These are phyloP conservation scores for Lentinula edodes DNA, from an alignment of 768 basidiomycete species.

Conservation along the genomic window DNA sequence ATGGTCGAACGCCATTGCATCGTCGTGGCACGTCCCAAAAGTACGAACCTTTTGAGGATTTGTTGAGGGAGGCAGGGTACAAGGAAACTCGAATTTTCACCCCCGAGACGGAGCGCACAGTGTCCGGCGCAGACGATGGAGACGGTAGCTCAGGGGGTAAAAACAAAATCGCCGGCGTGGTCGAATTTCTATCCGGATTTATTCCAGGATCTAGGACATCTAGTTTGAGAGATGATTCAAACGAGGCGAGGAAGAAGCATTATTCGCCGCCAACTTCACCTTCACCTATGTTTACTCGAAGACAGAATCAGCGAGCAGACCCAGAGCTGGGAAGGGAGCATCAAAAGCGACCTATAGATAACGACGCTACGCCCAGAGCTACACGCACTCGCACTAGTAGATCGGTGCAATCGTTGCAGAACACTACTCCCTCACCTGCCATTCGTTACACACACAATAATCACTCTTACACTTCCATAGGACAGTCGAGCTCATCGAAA, in stretches of 20 bases:
- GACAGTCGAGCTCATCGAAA: background rate
- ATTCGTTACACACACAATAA: background rate
- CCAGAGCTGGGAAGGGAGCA: background rate
- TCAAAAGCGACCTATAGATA: background rate
- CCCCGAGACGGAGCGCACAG: conserved; percentile 63
- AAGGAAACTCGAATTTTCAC: conserved; percentile 90
- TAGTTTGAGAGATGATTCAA: background rate
- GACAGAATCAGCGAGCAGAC: background rate
- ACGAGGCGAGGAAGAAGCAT: conserved; percentile 7
- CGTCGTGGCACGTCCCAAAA: conserved; percentile 74
- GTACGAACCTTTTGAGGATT: conserved; percentile 81
- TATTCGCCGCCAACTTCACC: conserved; percentile 11
- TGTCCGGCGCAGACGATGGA: conserved; percentile 19
- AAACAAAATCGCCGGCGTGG: conserved; percentile 49
- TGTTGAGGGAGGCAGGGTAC: conserved; percentile 84
- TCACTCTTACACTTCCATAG: conserved; percentile 1
- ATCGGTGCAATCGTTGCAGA: background rate
- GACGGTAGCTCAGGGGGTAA: conserved; percentile 20
- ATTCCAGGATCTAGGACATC: conserved; percentile 33
- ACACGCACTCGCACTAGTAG: background rate
- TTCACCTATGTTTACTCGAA: background rate
- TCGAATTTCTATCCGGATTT: conserved; percentile 61
- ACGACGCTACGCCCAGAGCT: background rate
- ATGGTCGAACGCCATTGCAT: conserved; percentile 66
- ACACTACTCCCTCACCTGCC: background rate